Conservation (phyloP, 2,329 filamentous ascomycete genomes). For the Alternaria atra region DNA sequence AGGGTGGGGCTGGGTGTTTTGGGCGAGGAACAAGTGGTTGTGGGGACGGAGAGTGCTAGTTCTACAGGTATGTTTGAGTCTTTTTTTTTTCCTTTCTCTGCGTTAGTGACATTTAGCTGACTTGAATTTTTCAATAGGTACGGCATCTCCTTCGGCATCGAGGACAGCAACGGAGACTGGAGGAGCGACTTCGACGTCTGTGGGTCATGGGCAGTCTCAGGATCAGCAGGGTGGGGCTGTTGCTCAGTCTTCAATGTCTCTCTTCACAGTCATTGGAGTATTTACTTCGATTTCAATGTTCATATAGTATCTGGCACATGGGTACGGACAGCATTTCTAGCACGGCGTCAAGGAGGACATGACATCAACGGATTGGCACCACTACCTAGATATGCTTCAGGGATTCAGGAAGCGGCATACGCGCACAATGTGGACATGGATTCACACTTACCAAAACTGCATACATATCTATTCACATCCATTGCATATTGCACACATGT, state of each 20-base stretch:
- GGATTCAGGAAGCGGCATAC: background rate
- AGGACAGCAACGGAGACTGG: background rate
- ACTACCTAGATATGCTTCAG: background rate
- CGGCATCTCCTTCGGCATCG: constrained; percentile 5
- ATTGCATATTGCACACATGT: background rate
- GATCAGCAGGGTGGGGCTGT: constrained; percentile 10
- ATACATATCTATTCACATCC: background rate
- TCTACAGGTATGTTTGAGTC: constrained; percentile 14
- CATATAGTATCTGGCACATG: constrained; percentile 5
- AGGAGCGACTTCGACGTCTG: constrained; percentile 1
- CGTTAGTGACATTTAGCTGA: background rate
- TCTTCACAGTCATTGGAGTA: background rate
- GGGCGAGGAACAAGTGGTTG: constrained; percentile 12
- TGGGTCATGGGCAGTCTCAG: constrained; percentile 6
- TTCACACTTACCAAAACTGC: background rate
- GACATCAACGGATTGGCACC: background rate
- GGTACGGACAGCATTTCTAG: background rate
- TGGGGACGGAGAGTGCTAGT: constrained; percentile 1
- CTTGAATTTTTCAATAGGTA: background rate
- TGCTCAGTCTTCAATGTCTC: background rate
- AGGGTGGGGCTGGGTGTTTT: constrained; percentile 64
- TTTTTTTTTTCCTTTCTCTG: background rate
- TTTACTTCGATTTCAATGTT: constrained; percentile 4
- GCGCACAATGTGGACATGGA: background rate
- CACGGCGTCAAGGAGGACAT: background rate